Conservation (phyloP, 805 yeast genomes). For the Candida pseudofarinosa region DNA sequence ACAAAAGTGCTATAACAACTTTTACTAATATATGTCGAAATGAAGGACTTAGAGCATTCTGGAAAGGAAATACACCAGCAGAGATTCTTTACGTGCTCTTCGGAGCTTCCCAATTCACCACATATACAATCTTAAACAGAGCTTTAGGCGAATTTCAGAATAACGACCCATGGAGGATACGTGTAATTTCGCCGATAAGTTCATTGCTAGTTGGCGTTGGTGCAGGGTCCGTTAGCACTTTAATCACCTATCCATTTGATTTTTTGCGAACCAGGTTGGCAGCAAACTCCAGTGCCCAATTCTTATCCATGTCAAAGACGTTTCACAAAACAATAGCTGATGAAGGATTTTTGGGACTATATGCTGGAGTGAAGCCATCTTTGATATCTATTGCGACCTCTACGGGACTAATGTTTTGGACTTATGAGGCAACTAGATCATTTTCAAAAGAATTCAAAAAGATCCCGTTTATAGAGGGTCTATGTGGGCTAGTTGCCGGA, state of each 20-base stretch:
- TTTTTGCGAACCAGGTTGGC: slow-evolving; percentile 83
- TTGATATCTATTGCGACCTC: slow-evolving; percentile 62
- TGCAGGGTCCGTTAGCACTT: slow-evolving; percentile 74
- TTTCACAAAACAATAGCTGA: slow-evolving; percentile 20
- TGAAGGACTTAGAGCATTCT: slow-evolving; percentile 76
- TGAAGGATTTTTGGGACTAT: slow-evolving; percentile 45
- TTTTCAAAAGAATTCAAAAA: slow-evolving; percentile 18
- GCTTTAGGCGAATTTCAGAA: slow-evolving; percentile 30
- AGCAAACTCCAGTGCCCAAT: slow-evolving; percentile 45
- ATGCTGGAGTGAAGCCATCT: slow-evolving; percentile 47
- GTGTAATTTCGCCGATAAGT: slow-evolving; percentile 35
- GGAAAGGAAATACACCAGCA: slow-evolving; percentile 97
- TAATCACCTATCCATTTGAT: slow-evolving; percentile 83
- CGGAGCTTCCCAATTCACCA: slow-evolving; percentile 80
- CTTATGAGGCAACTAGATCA: slow-evolving; percentile 54
- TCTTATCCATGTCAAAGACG: slow-evolving; percentile 34
- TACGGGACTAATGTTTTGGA: slow-evolving; percentile 72
- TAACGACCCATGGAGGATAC: slow-evolving; percentile 7
- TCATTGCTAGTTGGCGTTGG: slow-evolving; percentile 63
- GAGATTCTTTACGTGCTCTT: slow-evolving; percentile 78
- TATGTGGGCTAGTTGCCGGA: slow-evolving; percentile 77
- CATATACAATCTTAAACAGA: slow-evolving; percentile 55
- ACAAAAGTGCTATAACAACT: slow-evolving; percentile 31
- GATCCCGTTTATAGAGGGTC: slow-evolving; percentile 44
- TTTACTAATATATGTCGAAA: slow-evolving; percentile 42